Base-by-base conservation (phyloP, 345 rosid genomes). In the Ceriops decandra region DNA sequence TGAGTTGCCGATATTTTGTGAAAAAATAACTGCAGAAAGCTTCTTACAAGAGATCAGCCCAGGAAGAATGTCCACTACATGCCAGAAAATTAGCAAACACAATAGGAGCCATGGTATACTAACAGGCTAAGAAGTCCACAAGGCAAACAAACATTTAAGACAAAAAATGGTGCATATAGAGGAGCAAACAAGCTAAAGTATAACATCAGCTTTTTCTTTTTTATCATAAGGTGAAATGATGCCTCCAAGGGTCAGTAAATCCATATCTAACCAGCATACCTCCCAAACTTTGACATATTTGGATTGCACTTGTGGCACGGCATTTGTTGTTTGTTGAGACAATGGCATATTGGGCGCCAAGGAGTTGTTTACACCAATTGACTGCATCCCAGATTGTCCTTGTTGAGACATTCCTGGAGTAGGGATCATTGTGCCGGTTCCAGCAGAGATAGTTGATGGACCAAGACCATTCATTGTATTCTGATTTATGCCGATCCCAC, bases 231-330 rank as follows among this genome's bases (percentile, higher is more conserved):
- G n/a, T 60, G 32, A 49, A 68, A 68, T 11, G 31, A 9, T 30
- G 54, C 32, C 20, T 60, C 19, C 46, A 27, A 24, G 22, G 31
- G 15, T 42, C n/a, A 28, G 46, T 49, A 47, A 66, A 68, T 62
- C 62, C 52, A 71, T 57, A 70, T 26, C 17, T 9, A 31, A 31
- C 49, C 71, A 26, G 72, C 84, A 79, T 83, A 89, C 99, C 96
- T 95, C 98, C 99, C 98, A 95, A 70, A 95, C 90, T 83, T 84
- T 95, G 13, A 91, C 83, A 76, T 95, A 91, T 87, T 91, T 91
- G 68, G 93, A 83, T 68, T 90, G 93, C 36, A 89, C 72, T 69
- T 87, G 47, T 75, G 88, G 97, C 84, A 88, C 28, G 71, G 90
- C 79, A 67, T 84, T 83, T 42, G 96, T 72, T 20, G 93, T 76